Conservation (phyloP, 768 basidiomycete genomes). For the Leucosporidium scottii region DNA sequence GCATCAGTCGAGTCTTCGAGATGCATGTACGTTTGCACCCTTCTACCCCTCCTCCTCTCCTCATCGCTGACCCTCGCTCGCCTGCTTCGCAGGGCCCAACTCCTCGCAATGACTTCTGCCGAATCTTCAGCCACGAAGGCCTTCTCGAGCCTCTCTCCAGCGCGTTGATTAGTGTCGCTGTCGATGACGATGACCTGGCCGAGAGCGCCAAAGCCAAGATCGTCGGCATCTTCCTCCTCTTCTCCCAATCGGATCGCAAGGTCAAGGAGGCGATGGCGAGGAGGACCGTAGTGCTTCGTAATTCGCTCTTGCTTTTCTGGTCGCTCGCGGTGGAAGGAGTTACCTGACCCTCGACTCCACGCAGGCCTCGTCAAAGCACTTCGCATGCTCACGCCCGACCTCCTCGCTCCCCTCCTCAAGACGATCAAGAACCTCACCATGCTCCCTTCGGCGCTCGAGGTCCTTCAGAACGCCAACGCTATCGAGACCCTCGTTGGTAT, state of each 20-base stretch:
- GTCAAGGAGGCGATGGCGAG: conserved; percentile 88
- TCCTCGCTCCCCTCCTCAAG: conserved; percentile 81
- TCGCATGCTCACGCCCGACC: conserved; percentile 75
- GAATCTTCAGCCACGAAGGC: conserved; percentile 96
- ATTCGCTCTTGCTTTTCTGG: conserved; percentile 42
- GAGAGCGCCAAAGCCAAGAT: conserved; percentile 72
- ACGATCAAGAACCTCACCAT: conserved; percentile 95
- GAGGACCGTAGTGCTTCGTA: conserved; percentile 79
- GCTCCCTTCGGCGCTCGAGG: conserved; percentile 79
- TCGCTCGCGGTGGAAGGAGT: background rate
- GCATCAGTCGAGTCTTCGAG: conserved; percentile 91
- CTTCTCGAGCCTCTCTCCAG: conserved; percentile 84
- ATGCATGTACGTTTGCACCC: conserved; percentile 45
- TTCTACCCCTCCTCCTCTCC: background rate
- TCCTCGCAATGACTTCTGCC: conserved; percentile 95
- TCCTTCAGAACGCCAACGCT: conserved; percentile 90
- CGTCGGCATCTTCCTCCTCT: conserved; percentile 77
- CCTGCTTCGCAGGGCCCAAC: conserved; percentile 65
- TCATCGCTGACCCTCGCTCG: background rate
- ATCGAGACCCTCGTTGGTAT: conserved; percentile 84
- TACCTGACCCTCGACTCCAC: background rate
- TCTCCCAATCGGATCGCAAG: conserved; percentile 88
- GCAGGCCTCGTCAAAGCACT: conserved; percentile 80
- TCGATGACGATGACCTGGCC: conserved; percentile 53
- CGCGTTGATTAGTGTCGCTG: conserved; percentile 79